These are phyloP conservation scores for Chrysoporthe cubensis DNA, from an alignment of 2,329 filamentous ascomycete species.

Conservation along the genomic window DNA sequence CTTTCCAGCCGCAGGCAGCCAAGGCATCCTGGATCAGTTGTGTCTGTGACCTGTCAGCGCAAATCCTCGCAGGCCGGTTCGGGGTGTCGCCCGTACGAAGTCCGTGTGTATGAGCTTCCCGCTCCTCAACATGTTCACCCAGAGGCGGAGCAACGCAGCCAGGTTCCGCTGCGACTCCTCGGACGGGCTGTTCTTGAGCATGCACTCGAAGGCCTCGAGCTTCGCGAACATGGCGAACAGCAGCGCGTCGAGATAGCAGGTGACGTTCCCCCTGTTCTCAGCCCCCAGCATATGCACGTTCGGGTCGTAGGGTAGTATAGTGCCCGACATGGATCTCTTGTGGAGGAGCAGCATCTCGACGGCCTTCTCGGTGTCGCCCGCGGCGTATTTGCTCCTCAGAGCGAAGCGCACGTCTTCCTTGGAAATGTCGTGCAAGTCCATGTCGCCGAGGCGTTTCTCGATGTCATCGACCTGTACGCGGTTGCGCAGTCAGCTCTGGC, in stretches of 20 bases:
- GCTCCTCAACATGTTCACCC: constrained; percentile 88
- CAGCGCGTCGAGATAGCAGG: constrained; percentile 91
- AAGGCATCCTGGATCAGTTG: constrained; percentile 81
- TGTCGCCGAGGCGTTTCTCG: constrained; percentile 44
- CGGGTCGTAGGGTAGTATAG: constrained; percentile 75
- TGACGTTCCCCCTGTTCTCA: constrained; percentile 82
- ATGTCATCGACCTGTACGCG: constrained; percentile 47
- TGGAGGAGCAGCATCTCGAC: constrained; percentile 77
- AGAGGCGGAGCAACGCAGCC: constrained; percentile 78
- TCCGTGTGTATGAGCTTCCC: constrained; percentile 86
- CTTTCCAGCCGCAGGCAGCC: constrained; percentile 85
- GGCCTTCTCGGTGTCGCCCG: constrained; percentile 73
- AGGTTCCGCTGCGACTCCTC: constrained; percentile 74
- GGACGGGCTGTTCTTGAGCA: constrained; percentile 78
- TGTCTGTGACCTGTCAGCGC: constrained; percentile 59
- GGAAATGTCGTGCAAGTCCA: constrained; percentile 49
- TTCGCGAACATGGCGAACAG: constrained; percentile 96
- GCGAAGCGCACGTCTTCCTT: constrained; percentile 62
- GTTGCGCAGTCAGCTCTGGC: constrained; percentile 10
- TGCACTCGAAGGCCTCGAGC: constrained; percentile 88
- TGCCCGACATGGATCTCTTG: constrained; percentile 79
- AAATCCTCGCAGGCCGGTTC: neutral
- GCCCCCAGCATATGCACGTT: constrained; percentile 77
- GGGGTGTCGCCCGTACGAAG: constrained; percentile 60
- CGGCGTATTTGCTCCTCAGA: constrained; percentile 65